Evolutionary conservation across 805 yeast genomes (phyloP).

Genomic region (Candida anglica): DNA sequence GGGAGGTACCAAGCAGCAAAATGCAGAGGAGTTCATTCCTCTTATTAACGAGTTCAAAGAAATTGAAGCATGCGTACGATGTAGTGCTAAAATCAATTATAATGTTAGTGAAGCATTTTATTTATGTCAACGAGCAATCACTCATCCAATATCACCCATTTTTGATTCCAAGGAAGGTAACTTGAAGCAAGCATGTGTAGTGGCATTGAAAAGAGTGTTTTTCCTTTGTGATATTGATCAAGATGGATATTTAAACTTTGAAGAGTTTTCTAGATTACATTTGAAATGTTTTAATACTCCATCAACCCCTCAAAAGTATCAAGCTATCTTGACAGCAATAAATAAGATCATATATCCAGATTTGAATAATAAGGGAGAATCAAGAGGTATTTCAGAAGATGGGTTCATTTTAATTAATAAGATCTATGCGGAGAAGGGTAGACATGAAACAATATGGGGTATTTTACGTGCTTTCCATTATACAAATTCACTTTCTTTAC

Average conservation of each 20-base stretch:
- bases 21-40: constrained; percentile 79
- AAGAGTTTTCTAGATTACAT: constrained; percentile 70
- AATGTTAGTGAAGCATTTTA: constrained; percentile 92
- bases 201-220: constrained; percentile 78
- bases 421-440: constrained; percentile 81
- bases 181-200: constrained; percentile 70
- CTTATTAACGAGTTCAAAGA: constrained; percentile 88
- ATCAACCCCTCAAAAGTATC: constrained; percentile 29
- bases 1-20: constrained; percentile 35
- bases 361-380: constrained; percentile 12
- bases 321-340: constrained; percentile 31
- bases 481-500: constrained; percentile 84
- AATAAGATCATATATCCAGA: constrained; percentile 29
- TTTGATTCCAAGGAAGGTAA: constrained; percentile 88
- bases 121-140: constrained; percentile 87
- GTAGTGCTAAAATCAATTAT: constrained; percentile 78
- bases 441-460: constrained; percentile 98
- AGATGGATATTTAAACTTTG: constrained; percentile 72
- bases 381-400: constrained; percentile 58
- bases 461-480: constrained; percentile 83
- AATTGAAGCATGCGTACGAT: constrained; percentile 84
- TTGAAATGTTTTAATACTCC: constrained; percentile 55
- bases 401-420: constrained; percentile 80
- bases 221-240: constrained; percentile 86
- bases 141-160: constrained; percentile 88